These are phyloP conservation scores for Nannochloropsis gaditana DNA, from an alignment of 108 stramenopile species.

Conservation along the genomic window DNA sequence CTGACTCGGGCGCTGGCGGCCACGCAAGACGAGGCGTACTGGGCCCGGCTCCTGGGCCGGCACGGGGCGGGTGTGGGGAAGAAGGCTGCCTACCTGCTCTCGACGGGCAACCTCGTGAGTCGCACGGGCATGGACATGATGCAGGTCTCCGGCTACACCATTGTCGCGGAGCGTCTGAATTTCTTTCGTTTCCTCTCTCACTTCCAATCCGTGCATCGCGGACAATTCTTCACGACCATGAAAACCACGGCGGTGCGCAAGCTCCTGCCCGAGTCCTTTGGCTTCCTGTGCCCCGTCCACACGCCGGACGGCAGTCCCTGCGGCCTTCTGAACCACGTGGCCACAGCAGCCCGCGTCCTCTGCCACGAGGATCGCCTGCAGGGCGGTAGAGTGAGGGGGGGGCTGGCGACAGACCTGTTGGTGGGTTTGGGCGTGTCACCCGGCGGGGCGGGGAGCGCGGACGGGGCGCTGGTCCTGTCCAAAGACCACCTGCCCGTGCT, in stretches of 20 bases:
- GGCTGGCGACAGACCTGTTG: conserved; percentile 32
- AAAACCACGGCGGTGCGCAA: conserved; percentile 97
- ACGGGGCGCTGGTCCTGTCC: conserved; percentile 35
- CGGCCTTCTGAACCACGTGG: conserved; percentile 91
- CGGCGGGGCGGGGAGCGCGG: conserved; percentile 37
- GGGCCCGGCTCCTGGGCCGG: conserved; percentile 39
- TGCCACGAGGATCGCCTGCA: conserved; percentile 35
- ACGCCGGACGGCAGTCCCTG: conserved; percentile 98
- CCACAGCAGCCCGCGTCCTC: conserved; percentile 61
- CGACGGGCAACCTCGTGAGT: conserved; percentile 89
- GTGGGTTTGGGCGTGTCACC: conserved; percentile 47
- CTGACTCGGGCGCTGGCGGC: conserved; percentile 60
- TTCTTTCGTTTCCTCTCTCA: conserved; percentile 89
- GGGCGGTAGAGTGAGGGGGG: conserved; percentile 57
- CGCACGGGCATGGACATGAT: conserved; percentile 89
- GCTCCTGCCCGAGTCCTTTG: conserved; percentile 95
- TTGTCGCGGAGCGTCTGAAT: conserved; percentile 95
- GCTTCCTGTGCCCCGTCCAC: conserved; percentile 97
- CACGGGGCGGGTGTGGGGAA: conserved; percentile 36
- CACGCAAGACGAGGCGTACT: conserved; percentile 43
- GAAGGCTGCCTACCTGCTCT: conserved; percentile 82
- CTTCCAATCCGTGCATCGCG: conserved; percentile 96
- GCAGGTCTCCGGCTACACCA: conserved; percentile 95
- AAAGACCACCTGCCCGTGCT: conserved; percentile 47
- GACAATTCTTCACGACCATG: conserved; percentile 99